Base-by-base conservation (phyloP, 768 basidiomycete species). In the Collybia mongolica region DNA sequence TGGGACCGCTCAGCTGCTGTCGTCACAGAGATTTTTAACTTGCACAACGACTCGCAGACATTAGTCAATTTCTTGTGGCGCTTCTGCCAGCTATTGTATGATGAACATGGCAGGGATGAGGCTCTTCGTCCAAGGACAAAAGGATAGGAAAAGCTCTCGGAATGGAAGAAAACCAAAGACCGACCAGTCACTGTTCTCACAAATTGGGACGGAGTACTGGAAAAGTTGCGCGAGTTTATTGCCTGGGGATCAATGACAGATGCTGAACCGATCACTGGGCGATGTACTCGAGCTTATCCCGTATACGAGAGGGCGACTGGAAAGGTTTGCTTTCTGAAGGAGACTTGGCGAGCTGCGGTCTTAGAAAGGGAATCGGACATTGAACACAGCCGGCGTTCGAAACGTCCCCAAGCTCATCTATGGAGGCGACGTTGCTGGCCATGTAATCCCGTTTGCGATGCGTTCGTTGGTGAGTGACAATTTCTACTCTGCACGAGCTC, bases 1-100 rank as follows among this genome's bases (percentile, higher is more conserved):
- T 59, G 61, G 53, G 72, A 73, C 46, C 61, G 70, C 2, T 53
- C 66, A 2, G 72, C 67, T 6, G 57, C 53, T 0, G 54, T 72
- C 12, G 66, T 69, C 5, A 56, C 69, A 0, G 48, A 52, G 20
- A n/a, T 42, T 0, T 68, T 72, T 56, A 48, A 64, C 39, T 60
- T 61, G 23, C 41, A 46, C 4, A 8, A 50, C 4, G 14, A 64
- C 0, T 54, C 57, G 8, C 5, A 53, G 9, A 18, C 49, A 0
- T 54, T 74, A 1, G 52, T 59, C 8, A 54, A 64, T 3, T 72
- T 70, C 48, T 44, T 72, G 6, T 65, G 61, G 60, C 59, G 60
- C 2, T 70, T 67, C 48, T 36, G 54, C 11, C 46, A 56, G 15
- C 40, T 58, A 1, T 52, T 49, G 0, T 19, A 39, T 14, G 29